Base-by-base conservation (phyloP, 2,329 filamentous ascomycete genomes). In the Colletotrichum paranaense region DNA sequence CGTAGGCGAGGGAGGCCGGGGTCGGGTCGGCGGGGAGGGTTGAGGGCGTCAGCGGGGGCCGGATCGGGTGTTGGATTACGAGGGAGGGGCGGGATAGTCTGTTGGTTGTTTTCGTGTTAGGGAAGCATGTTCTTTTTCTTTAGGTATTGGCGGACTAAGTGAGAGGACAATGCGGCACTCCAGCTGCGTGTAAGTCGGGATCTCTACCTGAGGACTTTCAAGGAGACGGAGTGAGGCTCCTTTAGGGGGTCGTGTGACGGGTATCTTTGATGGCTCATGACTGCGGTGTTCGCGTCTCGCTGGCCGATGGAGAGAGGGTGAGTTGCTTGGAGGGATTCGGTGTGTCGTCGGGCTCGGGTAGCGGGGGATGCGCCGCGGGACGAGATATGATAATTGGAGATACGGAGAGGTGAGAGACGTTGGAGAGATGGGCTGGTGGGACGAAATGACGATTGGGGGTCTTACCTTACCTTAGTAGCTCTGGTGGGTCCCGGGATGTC, bases 31-130 rank as follows among this genome's bases (percentile, higher is more conserved):
- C 86, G 75, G 88, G 86, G 74, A 87, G 82, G 67, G 80, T 86
- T 2, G 78, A 76, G 7, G 80, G 80, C 8, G 85, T 83, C 12
- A 83, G 78, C 1, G 85, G 84, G 35, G 85, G 83, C 74, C 90
- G 80, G 73, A 93, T 86, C 4, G 92, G 89, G 76, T 93, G 90
- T 79, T 95, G 94, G 11, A 90, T 85, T 52, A 94, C 92, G 67
- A 96, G 89, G 4, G 93, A 93, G 1, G 94, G 95, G 16, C 94
- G 92, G 1, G 95, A 97, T 72, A 98, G 89, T 72, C 95, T 97
- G 78, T 35, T 32, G n/a, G 57, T 22, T 72, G 35, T 46, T 75
- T 71, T 9, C 66, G 46, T 24, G 49, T 68, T 30, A 68, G 66
- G 19, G 19, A 55, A 30, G 30, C 2, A 30, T 30, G 30, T 30